Evolutionary conservation across 371 early-diverging fungal genomes (phyloP).

Genomic region (Syncephalastrum contaminatum): DNA sequence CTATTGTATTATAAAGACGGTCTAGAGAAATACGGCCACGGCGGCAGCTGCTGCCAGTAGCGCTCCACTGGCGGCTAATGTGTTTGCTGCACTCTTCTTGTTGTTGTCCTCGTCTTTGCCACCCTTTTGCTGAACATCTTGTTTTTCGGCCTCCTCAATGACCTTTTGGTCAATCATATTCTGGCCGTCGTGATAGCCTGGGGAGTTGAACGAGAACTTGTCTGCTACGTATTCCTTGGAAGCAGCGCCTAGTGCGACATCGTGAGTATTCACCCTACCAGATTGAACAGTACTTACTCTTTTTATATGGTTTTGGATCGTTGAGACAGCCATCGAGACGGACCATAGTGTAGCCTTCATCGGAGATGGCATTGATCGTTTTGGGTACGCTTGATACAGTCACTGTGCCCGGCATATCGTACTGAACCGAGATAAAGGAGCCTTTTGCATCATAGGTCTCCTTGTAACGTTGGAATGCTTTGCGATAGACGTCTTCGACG

Average conservation of each 20-base stretch:
- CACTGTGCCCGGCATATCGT: conserved; percentile 52
- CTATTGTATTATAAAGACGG: no score
- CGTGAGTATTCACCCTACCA: no score
- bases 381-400: conserved; percentile 36
- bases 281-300: conserved; percentile 19
- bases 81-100: no score
- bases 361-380: conserved; percentile 47
- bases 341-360: conserved; percentile 55
- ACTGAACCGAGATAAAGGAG: conserved; percentile 46
- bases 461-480: conserved; percentile 38
- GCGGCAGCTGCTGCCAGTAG: no score
- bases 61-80: no score
- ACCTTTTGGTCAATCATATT: conserved; percentile 13
- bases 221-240: conserved; percentile 34
- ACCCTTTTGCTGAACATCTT: neutral
- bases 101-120: no score
- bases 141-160: conserved; percentile 9
- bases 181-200: conserved; percentile 47
- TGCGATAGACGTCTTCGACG: conserved; percentile 34
- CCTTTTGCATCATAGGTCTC: conserved; percentile 54
- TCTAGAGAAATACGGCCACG: no score
- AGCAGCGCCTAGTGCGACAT: conserved; percentile 18
- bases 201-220: conserved; percentile 37
- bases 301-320: conserved; percentile 54
- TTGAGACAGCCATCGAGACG: conserved; percentile 54